These are phyloP conservation scores for Tricholoma saponaceum DNA, from an alignment of 768 basidiomycete genomes.

Conservation along the genomic window DNA sequence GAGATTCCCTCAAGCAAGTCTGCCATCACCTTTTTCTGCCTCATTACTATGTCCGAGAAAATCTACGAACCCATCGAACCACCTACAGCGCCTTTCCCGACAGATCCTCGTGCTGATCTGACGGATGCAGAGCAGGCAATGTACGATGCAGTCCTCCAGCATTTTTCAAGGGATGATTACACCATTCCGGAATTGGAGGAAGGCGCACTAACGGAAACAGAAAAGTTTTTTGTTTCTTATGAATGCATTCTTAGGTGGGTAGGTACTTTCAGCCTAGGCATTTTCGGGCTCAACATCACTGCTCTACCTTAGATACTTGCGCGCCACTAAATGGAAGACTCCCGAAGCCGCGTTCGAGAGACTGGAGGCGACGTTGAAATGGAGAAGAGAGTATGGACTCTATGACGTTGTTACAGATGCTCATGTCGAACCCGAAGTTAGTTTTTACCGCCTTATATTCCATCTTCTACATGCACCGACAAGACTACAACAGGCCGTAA, in stretches of 20 bases:
- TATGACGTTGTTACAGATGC: constrained; percentile 57
- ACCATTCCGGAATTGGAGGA: constrained; percentile 44
- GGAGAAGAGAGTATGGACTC: constrained; percentile 78
- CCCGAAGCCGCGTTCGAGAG: constrained; percentile 57
- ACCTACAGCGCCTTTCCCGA: constrained; percentile 22
- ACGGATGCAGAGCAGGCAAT: constrained; percentile 42
- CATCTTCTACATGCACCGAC: background rate
- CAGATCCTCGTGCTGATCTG: constrained; percentile 33
- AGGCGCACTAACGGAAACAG: constrained; percentile 52
- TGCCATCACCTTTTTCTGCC: too few relatives aligned
- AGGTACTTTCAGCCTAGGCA: background rate
- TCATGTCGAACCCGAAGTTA: constrained; percentile 71
- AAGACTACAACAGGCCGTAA: constrained; percentile 48
- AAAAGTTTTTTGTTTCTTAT: constrained; percentile 78
- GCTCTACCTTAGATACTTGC: constrained; percentile 51
- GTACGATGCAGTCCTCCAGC: constrained; percentile 51
- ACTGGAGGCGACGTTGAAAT: constrained; percentile 68
- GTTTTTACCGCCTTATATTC: constrained; percentile 11
- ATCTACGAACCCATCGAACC: constrained; percentile 30
- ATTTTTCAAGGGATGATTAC: constrained; percentile 55
- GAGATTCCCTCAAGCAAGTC: background rate
- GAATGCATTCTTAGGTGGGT: constrained; percentile 68
- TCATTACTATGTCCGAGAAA: constrained; percentile 17
- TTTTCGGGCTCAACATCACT: background rate
- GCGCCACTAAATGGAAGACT: constrained; percentile 73